Percentiles rank a stretch among this genome's conserved stretches.
Conservation (phyloP, 163 green algal species). For the Scenedesmus sp. region DNA sequence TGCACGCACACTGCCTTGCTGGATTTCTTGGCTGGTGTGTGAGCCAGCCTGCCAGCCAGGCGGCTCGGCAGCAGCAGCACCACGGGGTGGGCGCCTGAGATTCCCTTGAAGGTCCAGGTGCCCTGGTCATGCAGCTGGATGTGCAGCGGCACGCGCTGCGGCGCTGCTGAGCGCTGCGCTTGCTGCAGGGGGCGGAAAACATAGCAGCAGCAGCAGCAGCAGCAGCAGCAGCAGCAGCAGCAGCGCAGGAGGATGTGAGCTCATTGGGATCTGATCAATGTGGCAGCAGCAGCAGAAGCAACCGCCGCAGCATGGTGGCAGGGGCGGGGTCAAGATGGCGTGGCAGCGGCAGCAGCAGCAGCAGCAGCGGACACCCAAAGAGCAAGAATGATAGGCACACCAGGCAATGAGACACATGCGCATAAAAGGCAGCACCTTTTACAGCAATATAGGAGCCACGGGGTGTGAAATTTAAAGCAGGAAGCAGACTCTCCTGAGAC, state of each 20-base stretch:
- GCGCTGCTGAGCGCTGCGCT: not conserved
- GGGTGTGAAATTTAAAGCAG: too few relatives aligned
- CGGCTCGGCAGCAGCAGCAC: conserved; percentile 53
- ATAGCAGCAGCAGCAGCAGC: not conserved
- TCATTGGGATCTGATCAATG: too few relatives aligned
- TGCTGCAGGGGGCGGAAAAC: not conserved
- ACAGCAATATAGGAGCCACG: too few relatives aligned
- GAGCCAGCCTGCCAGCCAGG: conserved; percentile 37
- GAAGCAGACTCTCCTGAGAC: too few relatives aligned
- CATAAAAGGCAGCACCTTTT: too few relatives aligned
- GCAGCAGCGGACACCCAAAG: too few relatives aligned
- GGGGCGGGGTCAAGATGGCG: too few relatives aligned
- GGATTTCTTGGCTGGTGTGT: not conserved
- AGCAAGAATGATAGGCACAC: too few relatives aligned
- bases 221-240: not conserved
- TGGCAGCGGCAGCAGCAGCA: too few relatives aligned
- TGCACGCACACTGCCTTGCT: conserved; percentile 46
- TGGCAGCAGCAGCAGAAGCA: too few relatives aligned
- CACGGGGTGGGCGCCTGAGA: conserved; percentile 53
- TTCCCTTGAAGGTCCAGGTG: conserved; percentile 59
- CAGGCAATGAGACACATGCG: too few relatives aligned
- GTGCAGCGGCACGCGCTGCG: conserved; percentile 27
- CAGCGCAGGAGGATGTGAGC: not conserved
- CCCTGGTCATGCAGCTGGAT: conserved; percentile 53
- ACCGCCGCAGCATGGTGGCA: too few relatives aligned